Conservation (phyloP, 2,329 filamentous ascomycete genomes). For the Lasiodiplodia sp. region DNA sequence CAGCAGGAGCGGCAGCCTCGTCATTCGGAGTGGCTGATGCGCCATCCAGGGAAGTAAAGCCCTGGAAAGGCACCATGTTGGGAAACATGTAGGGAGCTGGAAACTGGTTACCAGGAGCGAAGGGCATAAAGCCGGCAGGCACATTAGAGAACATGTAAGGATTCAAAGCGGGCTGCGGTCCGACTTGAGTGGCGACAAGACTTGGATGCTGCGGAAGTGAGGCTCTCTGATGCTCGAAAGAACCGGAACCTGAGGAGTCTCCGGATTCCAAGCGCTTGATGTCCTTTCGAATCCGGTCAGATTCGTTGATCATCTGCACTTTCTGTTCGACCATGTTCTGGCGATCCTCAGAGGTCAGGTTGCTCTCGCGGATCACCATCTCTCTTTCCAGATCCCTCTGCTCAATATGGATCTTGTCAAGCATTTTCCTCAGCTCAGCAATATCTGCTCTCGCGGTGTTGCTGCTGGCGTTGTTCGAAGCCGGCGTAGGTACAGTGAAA, state of each 20-base stretch:
- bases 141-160: conserved; percentile 13
- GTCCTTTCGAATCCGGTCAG: conserved; percentile 45
- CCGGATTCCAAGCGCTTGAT: conserved; percentile 37
- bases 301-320: conserved; percentile 44
- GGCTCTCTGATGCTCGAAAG: conserved; percentile 10
- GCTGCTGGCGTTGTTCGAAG: neutral
- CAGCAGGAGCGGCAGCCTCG: conserved; percentile 12
- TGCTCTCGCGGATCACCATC: conserved; percentile 21
- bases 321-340: conserved; percentile 45
- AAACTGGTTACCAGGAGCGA: conserved; percentile 1
- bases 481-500: conserved; percentile 26
- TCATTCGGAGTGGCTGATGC: conserved; percentile 37
- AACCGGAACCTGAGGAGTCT: neutral
- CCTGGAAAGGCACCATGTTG: neutral
- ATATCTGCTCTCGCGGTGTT: conserved; percentile 36
- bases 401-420: conserved; percentile 47
- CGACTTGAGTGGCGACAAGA: conserved; percentile 3
- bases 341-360: conserved; percentile 37
- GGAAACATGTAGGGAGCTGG: conserved; percentile 16
- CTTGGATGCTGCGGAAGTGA: neutral
- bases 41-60: conserved; percentile 34
- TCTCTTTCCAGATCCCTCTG: conserved; percentile 43
- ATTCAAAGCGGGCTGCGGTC: conserved; percentile 2
- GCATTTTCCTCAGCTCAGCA: conserved; percentile 39
- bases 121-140: conserved; percentile 1